Base-by-base conservation (phyloP, 306 rosid species). In the Albizia julibrissin region DNA sequence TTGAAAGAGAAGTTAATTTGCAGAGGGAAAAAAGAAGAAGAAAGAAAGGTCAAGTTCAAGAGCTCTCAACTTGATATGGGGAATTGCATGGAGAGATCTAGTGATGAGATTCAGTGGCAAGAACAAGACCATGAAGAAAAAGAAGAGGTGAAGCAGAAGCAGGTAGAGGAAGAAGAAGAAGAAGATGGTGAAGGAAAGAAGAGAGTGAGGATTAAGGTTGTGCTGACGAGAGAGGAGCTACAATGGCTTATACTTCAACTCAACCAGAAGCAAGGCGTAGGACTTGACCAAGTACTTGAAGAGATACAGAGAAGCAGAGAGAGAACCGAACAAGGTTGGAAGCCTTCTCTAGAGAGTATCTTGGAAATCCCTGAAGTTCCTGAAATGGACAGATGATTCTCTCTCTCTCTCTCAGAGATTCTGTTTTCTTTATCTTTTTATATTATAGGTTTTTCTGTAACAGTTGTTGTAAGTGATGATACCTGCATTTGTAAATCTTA, bases 271-370 rank as follows among this genome's bases (percentile, higher is more conserved):
- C 77, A 68, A 75, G 93, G 95, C 52, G 83, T 85, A 79, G 80
- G 81, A 4, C 49, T 95, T 21, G 92, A 93, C 42, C 79, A 91
- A 58, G 84, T 90, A 14, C 76, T 93, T 68, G 50, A n/a, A 70
- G 90, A 89, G 80, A 91, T 93, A 44, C 81, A 87, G 82, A 94
- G 62, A 87, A 73, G 81, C 15, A 89, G 94, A 88, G 76, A 66
- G 13, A 87, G 81, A 56, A 62, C 46, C 54, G 74, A 61, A n/a
- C 72, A 61, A n/a, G 87, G 76, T 3, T 95, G 98, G 98, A 95
- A 89, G 84, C 98, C 98, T 87, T 91, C 95, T 82, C 75, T 95
- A 24, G 98, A 91, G 58, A 89, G 92, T 39, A 89, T 95, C 72
- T 54, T 88, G 78, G 98, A 94, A 69, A 89, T 87, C 61, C 94